Evolutionary conservation across 768 basidiomycete species (phyloP), one percentile per base, ranked within the genome.

Genomic region (Glaciozyma martinii): DNA sequence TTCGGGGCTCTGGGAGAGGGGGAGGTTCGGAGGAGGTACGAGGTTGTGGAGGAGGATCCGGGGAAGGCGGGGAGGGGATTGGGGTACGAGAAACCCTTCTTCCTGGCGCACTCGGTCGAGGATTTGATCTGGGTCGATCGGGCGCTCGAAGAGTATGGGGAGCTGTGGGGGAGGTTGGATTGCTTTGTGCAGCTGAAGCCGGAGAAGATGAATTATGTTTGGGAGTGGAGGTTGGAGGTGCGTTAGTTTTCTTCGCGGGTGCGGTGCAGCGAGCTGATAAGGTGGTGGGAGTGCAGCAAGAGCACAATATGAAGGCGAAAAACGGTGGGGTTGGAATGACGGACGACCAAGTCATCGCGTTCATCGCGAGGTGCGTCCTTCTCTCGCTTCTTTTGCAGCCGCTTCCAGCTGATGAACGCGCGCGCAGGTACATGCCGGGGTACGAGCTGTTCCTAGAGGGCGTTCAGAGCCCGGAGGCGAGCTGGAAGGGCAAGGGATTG

Each of bases 281-380:
- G 33, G 33, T 10, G 5, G 33, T 5, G 33, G 5, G 33, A 33
- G 15, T 1, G 16, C 81, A 95, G 74, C 92, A 95, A 76, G 93
- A 98, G 72, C 89, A 87, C 65, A 73, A 82, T 65, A 93, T 95
- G 90, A 94, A 91, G 75, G 79, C 83, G 5, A 74, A 74, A 53
- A 94, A 92, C 67, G 90, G 90, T 44, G 91, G 90, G 8, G 79
- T 79, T 40, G 93, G 93, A 6, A 95, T 98, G 94, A 80, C 84
- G 0, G 91, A 94, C 72, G 84, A 81, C 9, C 76, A 92, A 80
- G 83, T 85, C 71, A 85, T 84, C 71, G 73, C 79, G 81, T 81
- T 67, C 53, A 76, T 74, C 37, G 74, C 58, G 50, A 62, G 62
- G 63, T 72, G 47, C 37, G 59, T 49, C 43, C 25, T 30, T 56